Conservation (phyloP, 345 rosid genomes). For the Kernera saxatilis region DNA sequence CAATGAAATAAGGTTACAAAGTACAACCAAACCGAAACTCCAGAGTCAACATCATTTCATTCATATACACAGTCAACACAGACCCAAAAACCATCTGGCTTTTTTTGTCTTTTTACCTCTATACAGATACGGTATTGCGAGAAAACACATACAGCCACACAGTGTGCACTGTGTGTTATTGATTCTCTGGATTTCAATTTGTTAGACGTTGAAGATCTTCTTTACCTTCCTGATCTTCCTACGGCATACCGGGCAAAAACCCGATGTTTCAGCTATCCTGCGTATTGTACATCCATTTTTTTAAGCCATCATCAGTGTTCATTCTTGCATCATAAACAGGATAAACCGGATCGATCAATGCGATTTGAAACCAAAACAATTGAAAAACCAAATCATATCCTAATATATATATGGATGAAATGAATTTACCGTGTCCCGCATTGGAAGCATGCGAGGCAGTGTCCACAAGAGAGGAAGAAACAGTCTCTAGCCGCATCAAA, state of each 20-base stretch:
- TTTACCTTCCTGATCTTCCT: constrained; percentile 86
- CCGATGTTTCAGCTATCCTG: constrained; percentile 85
- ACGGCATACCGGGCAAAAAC: constrained; percentile 81
- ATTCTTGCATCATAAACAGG: neutral
- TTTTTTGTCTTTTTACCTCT: constrained; percentile 11
- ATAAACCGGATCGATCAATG: neutral
- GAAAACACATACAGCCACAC: neutral
- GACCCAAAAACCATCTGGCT: neutral
- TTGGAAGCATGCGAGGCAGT: constrained; percentile 82
- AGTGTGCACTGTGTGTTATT: neutral
- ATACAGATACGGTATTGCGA: constrained; percentile 13
- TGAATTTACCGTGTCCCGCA: constrained; percentile 98
- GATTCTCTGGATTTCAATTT: neutral
- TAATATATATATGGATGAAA: no score
- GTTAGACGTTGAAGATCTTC: constrained; percentile 60
- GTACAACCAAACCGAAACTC: constrained; percentile 15
- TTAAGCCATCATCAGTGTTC: neutral
- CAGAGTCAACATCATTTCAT: constrained; percentile 6
- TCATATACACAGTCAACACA: constrained; percentile 13
- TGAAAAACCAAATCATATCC: no score
- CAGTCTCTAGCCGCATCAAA: constrained; percentile 98
- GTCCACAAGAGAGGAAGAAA: constrained; percentile 99
- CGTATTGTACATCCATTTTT: constrained; percentile 1
- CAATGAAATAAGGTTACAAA: constrained; percentile 2
- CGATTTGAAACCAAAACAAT: neutral